These are phyloP conservation scores for Diospyros kaki DNA, from an alignment of 148 eudicot species.

Conservation along the genomic window DNA sequence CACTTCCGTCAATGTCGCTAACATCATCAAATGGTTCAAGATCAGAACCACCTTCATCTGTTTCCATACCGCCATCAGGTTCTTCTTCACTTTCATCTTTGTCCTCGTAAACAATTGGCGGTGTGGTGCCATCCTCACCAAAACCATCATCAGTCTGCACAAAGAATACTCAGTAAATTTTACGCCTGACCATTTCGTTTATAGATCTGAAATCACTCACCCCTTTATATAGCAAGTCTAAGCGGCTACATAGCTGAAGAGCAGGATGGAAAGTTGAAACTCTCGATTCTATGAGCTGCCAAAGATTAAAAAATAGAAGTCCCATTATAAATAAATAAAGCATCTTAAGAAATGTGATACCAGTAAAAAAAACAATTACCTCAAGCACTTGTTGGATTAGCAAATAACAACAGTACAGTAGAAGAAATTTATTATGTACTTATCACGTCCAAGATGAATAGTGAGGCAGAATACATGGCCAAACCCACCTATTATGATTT, in stretches of 20 bases:
- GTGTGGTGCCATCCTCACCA: constrained; percentile 33
- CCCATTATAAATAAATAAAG: constrained; percentile 3
- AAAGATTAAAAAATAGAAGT: background rate
- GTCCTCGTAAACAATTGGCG: constrained; percentile 66
- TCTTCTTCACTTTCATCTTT: constrained; percentile 58
- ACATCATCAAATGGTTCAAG: constrained; percentile 37
- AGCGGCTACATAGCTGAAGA: constrained; percentile 54
- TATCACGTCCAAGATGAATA: background rate
- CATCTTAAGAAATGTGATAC: background rate
- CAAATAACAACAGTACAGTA: background rate
- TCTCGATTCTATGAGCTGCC: constrained; percentile 85
- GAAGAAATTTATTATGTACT: background rate
- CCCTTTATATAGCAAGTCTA: constrained; percentile 67
- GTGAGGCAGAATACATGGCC: too few relatives aligned
- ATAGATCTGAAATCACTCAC: constrained; percentile 33
- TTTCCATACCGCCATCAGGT: constrained; percentile 72
- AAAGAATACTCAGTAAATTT: constrained; percentile 10
- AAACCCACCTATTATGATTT: too few relatives aligned
- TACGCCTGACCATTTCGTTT: background rate
- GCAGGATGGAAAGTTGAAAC: constrained; percentile 60
- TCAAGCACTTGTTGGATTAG: background rate
- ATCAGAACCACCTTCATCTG: constrained; percentile 50
- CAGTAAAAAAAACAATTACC: background rate
- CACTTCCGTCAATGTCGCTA: constrained; percentile 57
- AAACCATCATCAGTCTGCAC: constrained; percentile 56